phyloP scores from a whole-genome alignment of 805 yeast genomes.

The Wickerhamomyces tratensis region DNA sequence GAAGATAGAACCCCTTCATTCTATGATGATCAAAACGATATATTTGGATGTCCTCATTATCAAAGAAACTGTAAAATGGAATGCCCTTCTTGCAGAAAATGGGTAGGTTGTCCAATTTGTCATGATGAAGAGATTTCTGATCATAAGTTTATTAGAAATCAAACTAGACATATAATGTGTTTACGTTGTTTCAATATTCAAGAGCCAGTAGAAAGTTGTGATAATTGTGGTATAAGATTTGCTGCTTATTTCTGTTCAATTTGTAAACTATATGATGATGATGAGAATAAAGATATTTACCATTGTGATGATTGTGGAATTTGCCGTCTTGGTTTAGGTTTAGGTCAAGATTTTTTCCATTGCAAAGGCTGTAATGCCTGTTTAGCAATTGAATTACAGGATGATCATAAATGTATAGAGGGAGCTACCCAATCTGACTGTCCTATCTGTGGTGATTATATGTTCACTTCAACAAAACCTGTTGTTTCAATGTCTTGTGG shows the following conservation, averaged over 20 bases:
- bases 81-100: conserved; percentile 62
- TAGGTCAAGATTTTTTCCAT: conserved; percentile 85
- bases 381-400: conserved; percentile 65
- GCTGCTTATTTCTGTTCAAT: conserved; percentile 70
- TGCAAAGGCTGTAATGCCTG: conserved; percentile 88
- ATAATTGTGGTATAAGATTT: conserved; percentile 53
- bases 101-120: conserved; percentile 80
- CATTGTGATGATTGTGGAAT: conserved; percentile 93
- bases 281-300: conserved; percentile 69
- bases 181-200: conserved; percentile 76
- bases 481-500: conserved; percentile 94
- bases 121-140: conserved; percentile 47
- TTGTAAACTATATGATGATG: conserved; percentile 81
- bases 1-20: conserved; percentile 40
- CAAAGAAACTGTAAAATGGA: conserved; percentile 76
- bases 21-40: conserved; percentile 30
- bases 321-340: conserved; percentile 81
- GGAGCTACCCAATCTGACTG: conserved; percentile 86
- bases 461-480: conserved; percentile 72
- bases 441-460: conserved; percentile 86
- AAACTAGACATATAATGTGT: conserved; percentile 65
- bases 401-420: conserved; percentile 76
- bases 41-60: conserved; percentile 77
- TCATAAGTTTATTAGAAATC: conserved; percentile 51
- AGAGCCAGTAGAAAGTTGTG: conserved; percentile 59